Percentiles rank a stretch among this genome's conserved stretches.
Conservation (phyloP, 2,329 filamentous ascomycete genomes). For the Teratosphaeria epicoccoides region DNA sequence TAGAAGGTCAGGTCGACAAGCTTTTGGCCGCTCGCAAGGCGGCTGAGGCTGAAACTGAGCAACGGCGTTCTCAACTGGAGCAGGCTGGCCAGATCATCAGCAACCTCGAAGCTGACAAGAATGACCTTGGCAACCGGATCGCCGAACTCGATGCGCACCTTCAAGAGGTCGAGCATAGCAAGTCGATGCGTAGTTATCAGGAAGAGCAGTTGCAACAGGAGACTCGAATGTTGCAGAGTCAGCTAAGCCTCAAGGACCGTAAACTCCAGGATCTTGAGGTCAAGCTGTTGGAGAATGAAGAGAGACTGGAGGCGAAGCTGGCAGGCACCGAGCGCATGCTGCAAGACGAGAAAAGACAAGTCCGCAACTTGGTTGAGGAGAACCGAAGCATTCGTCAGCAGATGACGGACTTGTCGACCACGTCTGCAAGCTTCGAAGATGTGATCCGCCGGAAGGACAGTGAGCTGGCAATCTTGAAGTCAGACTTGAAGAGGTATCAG, state of each 20-base stretch:
- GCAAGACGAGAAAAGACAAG: slow-evolving; percentile 58
- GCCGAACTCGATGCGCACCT: slow-evolving; percentile 61
- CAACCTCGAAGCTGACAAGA: slow-evolving; percentile 78
- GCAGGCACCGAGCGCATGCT: slow-evolving; percentile 69
- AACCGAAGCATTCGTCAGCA: slow-evolving; percentile 76
- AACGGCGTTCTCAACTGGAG: slow-evolving; percentile 71
- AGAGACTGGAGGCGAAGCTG: slow-evolving; percentile 80
- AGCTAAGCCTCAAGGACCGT: slow-evolving; percentile 76
- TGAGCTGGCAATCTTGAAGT: slow-evolving; percentile 73
- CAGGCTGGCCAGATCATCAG: slow-evolving; percentile 82
- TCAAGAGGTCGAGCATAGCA: slow-evolving; percentile 56
- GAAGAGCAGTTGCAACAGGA: slow-evolving; percentile 72
- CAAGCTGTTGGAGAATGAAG: slow-evolving; percentile 73
- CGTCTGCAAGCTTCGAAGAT: slow-evolving; percentile 91
- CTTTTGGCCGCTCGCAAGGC: slow-evolving; percentile 81
- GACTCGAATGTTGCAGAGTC: slow-evolving; percentile 82
- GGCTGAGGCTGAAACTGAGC: slow-evolving; percentile 73
- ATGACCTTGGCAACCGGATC: slow-evolving; percentile 56
- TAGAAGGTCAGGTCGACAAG: slow-evolving; percentile 88
- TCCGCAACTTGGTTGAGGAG: slow-evolving; percentile 67
- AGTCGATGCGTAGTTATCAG: slow-evolving; percentile 62
- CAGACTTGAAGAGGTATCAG: slow-evolving; percentile 74
- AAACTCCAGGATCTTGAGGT: slow-evolving; percentile 80
- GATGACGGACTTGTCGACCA: slow-evolving; percentile 75
- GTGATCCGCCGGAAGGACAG: slow-evolving; percentile 88